Evolutionary conservation across 306 rosid genomes (phyloP), one percentile per base, ranked within the genome.

Genomic region (Casuarina cunninghamiana): DNA sequence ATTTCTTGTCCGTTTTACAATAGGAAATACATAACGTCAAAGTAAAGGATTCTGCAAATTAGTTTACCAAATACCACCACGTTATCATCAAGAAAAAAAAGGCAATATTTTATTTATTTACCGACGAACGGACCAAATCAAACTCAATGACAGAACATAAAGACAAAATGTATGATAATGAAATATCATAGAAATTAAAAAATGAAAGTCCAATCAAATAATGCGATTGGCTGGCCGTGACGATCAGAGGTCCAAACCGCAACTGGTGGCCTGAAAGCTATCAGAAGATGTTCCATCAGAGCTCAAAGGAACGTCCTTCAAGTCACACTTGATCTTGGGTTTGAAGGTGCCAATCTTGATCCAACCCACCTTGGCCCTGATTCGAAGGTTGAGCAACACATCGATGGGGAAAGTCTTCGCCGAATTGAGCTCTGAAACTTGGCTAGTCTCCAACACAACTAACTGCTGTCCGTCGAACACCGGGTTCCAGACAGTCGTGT

Each of bases 261-360:
- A 89, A 0, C 57, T 32, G 2, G 87, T 85, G 2, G 54, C 10
- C 41, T 76, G 68, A 80, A 89, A 89, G 0, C 0, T 67, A 42
- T 45, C 21, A 1, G 74, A 12, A 0, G 72, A 49, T 41, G 75
- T 65, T 32, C 79, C 83, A 39, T 66, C 86, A 1, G 37, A 51
- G 2, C 73, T 74, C 81, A 90, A 35, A 7, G 94, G 91, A 70
- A 87, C 69, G 32, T 26, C 32, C 50, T 86, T 48, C 78, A 90
- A 71, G 0, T 43, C 85, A 53, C 94, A 90, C 17, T 54, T 39
- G 57, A 87, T 75, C 82, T 80, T 90, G 44, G 94, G 89, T n/a
- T 84, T 86, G 5, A 79, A 73, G 15, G 62, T 80, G 0, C 83
- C 79, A 0, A 75, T 17, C 71, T 86, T 90, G 62, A 90, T 48